Evolutionary conservation across 192 early-diverging fungal species (phyloP).

Genomic region (Backusella sp.): DNA sequence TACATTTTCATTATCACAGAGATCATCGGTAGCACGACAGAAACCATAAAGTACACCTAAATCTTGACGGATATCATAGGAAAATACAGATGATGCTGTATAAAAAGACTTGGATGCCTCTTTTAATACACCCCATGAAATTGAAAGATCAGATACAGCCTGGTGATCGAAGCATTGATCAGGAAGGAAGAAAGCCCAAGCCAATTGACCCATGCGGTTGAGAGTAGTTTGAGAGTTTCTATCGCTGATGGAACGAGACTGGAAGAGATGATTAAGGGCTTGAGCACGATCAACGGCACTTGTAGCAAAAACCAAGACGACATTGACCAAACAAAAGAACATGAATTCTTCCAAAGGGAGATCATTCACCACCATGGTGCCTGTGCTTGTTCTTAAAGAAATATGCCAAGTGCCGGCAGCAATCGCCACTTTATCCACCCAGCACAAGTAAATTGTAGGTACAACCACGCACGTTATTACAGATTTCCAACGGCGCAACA

Average conservation of each 20-base stretch:
- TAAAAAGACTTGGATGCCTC: constrained; percentile 33
- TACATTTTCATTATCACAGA: constrained; percentile 29
- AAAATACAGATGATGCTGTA: constrained; percentile 36
- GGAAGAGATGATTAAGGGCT: constrained; percentile 24
- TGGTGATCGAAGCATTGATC: constrained; percentile 14
- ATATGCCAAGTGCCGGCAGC: constrained; percentile 47
- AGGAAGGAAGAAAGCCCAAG: constrained; percentile 15
- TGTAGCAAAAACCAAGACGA: constrained; percentile 37
- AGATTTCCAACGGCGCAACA: constrained; percentile 30
- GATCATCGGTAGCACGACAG: constrained; percentile 39
- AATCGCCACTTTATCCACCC: constrained; percentile 47
- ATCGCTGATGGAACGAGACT: constrained; percentile 1
- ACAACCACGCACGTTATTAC: constrained; percentile 23
- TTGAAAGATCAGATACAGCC: constrained; percentile 19
- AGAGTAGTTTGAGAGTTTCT: background rate
- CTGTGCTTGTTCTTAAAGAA: constrained; percentile 35
- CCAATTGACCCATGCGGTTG: background rate
- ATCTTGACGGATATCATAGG: constrained; percentile 31
- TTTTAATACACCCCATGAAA: constrained; percentile 20
- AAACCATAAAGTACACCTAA: constrained; percentile 36
- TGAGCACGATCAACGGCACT: constrained; percentile 32
- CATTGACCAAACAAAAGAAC: constrained; percentile 48
- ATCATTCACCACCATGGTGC: constrained; percentile 35
- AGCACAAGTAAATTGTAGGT: constrained; percentile 48
- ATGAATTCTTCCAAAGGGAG: constrained; percentile 53